Base-by-base conservation (phyloP, 139 green algal species). In the Monoraphidium neglectum region DNA sequence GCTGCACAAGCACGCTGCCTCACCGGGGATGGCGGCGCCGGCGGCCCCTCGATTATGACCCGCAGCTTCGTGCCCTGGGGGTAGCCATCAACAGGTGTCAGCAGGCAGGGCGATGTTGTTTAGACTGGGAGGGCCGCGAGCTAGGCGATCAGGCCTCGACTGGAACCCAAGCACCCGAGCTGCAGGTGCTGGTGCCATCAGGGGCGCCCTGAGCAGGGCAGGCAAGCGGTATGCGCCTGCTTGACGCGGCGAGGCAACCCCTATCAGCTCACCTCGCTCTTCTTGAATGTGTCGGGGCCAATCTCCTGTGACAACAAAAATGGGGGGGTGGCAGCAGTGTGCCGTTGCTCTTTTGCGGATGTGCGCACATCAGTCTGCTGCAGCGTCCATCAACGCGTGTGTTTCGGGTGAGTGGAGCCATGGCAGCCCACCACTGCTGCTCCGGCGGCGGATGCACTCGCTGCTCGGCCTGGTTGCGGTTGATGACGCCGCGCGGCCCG, bases 11-110 rank as follows among this genome's bases (percentile, higher is more conserved):
- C 18, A 28, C 18, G 18, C 21, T 18, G 51, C 18, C 51, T 16
- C 56, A 88, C 86, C 2, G 86, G 86, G 32, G 86, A 91, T 21
- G 86, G 86, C 1, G 86, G 83, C 2, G 83, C 83, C 3, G 86
- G 79, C 0, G 86, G 86, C 12, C 86, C 81, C 69, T 91, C 86
- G 5, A 91, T 77, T 16, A 86, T 37, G 21, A 91, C 86, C 2
- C 73, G 63, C 40, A 91, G 74, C 28, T 83, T 77, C 18, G 79
- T 76, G 74, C 88, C 86, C 73, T 82, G 73, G 60, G 86, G 18
- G 33, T 68, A 46, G 53, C 72, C 65, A 56, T n/a, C 16, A 57
- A n/a, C 16, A 21, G 49, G 49, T 12, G 26, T 32, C 54, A 63
- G 54, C 15, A 28, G 26, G 24, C 15, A 12, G 26, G 24, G 26